Base-by-base conservation (phyloP, 257 asterid genomes). In the Lantana camara region DNA sequence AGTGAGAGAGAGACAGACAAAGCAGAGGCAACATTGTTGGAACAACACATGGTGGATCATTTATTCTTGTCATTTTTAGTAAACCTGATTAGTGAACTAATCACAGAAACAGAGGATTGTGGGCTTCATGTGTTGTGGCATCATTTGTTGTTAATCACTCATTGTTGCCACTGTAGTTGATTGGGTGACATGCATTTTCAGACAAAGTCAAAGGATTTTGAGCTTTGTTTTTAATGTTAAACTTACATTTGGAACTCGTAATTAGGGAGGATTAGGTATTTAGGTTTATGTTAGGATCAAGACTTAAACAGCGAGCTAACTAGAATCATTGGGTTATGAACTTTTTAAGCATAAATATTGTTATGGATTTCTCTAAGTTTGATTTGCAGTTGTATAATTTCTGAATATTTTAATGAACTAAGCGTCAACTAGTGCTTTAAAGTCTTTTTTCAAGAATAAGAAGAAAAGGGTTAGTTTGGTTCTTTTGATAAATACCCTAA, bases 91-190 rank as follows among this genome's bases (percentile, higher is more conserved):
- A 35, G 12, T 16, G 15, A 35, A 35, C n/a, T 9, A 8, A 56
- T 23, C n/a, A 41, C 24, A 59, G 15, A 40, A 10, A 58, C 37
- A 13, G 29, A 11, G 32, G 4, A 57, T 21, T 57, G 20, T 61
- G 45, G 19, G 44, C 29, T 24, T 45, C 66, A 60, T 44, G 66
- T 23, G 54, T 9, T 40, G 6, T 40, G 55, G 20, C 55, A 48
- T 20, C 32, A 48, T 48, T 48, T 48, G 24, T 48, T 21, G 11
- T 49, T 20, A 48, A 23, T 51, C 37, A 51, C 30, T 20, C 17
- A 20, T 20, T 19, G 17, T 8, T 47, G 13, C 15, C 52, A 48
- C 55, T 48, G 20, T 20, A 9, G 27, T 17, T 47, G 13, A 20
- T 16, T 48, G 55, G 30, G 11, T 20, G 1, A 22, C 11, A 10